Conservation (phyloP, 768 basidiomycete species). For the Leccinum longicurvipes region DNA sequence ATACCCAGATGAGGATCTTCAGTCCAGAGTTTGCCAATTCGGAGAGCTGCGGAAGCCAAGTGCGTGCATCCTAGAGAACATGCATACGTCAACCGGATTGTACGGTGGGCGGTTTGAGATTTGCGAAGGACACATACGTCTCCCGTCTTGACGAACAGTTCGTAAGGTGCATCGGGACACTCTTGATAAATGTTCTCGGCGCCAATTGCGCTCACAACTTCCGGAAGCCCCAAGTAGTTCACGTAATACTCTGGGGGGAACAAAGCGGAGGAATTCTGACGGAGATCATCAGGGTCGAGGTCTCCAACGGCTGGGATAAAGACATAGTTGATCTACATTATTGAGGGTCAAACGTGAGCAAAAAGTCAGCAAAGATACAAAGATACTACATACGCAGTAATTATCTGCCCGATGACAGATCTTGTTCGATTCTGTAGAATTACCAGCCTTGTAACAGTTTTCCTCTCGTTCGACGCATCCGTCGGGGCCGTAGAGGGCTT, state of each 20-base stretch:
- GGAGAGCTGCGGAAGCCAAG: conserved; percentile 36
- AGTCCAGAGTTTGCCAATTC: conserved; percentile 35
- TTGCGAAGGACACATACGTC: conserved; percentile 42
- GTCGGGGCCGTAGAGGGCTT: conserved; percentile 42
- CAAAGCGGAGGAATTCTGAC: conserved; percentile 48
- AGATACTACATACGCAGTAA: conserved; percentile 48
- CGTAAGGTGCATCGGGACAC: conserved; percentile 44
- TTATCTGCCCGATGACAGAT: conserved; percentile 51
- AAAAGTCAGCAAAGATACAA: neutral
- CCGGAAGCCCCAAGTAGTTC: conserved; percentile 38
- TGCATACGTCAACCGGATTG: neutral
- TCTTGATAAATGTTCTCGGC: conserved; percentile 47
- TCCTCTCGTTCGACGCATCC: conserved; percentile 56
- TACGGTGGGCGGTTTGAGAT: neutral
- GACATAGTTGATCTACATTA: conserved; percentile 41
- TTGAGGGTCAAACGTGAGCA: neutral
- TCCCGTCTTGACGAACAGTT: conserved; percentile 47
- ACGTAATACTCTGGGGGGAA: conserved; percentile 61
- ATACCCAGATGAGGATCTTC: conserved; percentile 41
- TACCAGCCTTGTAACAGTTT: conserved; percentile 56
- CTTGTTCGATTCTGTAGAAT: conserved; percentile 39
- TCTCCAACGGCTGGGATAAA: conserved; percentile 50
- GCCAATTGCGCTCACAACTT: conserved; percentile 46
- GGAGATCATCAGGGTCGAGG: conserved; percentile 53
- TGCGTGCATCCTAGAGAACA: conserved; percentile 32